Base-by-base conservation (phyloP, 2,329 filamentous ascomycete genomes). In the Ophiosphaerella herpotricha region DNA sequence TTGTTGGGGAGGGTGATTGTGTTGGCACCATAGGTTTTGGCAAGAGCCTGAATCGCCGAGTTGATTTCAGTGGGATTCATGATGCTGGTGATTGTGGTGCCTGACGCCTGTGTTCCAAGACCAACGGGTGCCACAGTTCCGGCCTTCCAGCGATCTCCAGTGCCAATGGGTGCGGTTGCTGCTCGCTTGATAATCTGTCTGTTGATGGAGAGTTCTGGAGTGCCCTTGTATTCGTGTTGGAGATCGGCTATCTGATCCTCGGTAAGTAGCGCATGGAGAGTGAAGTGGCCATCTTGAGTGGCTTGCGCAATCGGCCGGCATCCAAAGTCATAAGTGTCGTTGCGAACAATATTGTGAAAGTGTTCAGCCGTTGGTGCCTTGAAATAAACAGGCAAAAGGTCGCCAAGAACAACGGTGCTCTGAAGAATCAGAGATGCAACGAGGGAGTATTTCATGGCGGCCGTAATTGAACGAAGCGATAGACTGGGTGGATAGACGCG, bases 51-150 rank as follows among this genome's bases (percentile, higher is more conserved):
- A 29, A 80, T 67, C 1, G 74, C 79, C 2, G 76, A 76, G 38
- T 70, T 68, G 44, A 82, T 70, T 57, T 82, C 80, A 9, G 60
- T 56, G 33, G 75, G 66, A 41, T 75, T 81, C 62, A 82, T 73
- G 58, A 81, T 76, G 43, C 71, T 75, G 36, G 67, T 53, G 45
- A 80, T 72, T 6, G 66, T 73, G 6, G 70, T 58, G 26, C 62
- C 60, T n/a, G 62, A 46, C 33, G 67, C 69, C 33, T 74, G 64
- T 18, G 74, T 73, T 32, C 77, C 77, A 7, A 78, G 63, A 31
- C 77, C 77, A n/a, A 69, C 63, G 26, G 76, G 76, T 14, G 73
- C 70, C 11, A 74, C 54, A 3, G 69, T 69, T 31, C 78, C 79
- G 47, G 70, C 64, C 14, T 70, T 63, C 66, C 78, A 55, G 68